Base-by-base conservation (phyloP, 306 rosid genomes). In the Corylus avellana region DNA sequence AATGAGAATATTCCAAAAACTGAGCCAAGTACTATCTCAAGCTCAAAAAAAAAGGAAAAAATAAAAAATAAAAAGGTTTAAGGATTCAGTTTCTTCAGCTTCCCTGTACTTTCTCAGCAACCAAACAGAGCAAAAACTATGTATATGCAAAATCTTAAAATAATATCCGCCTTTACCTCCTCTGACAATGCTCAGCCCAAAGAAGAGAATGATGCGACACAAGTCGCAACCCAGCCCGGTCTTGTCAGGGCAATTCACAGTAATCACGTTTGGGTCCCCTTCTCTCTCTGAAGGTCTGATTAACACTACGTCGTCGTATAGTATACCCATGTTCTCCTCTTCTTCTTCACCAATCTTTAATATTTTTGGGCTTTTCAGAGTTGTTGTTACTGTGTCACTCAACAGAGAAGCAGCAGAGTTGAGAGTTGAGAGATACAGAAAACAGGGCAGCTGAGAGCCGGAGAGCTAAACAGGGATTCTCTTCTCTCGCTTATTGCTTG, bases 231-330 rank as follows among this genome's bases (percentile, higher is more conserved):
- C 99, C 32, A 95, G 73, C n/a, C 99, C 99, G 14, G 97, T 91
- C 59, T 93, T 95, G 80, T 95, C 99, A 8, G 99, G 99, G 78
- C 99, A 95, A 77, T 95, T 95, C 4, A 95, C 93, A 10, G 99
- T 95, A 58, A 95, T 84, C 25, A 93, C 91, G 39, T 58, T 88
- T 0, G 97, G 89, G 27, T 90, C 99, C 20, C 86, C 90, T 76
- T 89, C 92, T 82, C 81, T 90, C 62, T 91, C 94, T 25, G 96
- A 75, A 66, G 74, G 83, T 71, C 80, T 82, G 71, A 95, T 86
- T 35, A 93, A 76, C 72, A 95, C 99, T 3, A 93, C 92, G 47
- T 95, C 99, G 25, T 95, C 99, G 57, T 83, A 77, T 5, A 95
- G 80, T 48, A 93, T 80, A 12, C 99, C 98, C 99, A 95, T 95